Evolutionary conservation across 1,284 basidiomycete species (phyloP).

Genomic region (Violaceomyces palustris): DNA sequence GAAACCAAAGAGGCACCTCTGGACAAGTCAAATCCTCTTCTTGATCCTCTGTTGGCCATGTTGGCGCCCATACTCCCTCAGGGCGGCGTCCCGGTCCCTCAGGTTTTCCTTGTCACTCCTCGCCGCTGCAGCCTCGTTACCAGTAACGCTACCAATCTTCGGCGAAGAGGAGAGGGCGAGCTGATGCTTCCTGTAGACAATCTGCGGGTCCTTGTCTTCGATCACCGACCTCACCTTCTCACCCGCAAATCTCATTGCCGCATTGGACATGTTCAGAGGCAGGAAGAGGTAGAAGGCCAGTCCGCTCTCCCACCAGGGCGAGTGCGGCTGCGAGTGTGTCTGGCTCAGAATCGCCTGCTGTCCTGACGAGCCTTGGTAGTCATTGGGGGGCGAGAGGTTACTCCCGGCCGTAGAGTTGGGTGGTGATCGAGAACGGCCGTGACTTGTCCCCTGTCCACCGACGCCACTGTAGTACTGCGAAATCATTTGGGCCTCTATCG

Average conservation of each 20-base stretch:
- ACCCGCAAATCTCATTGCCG: slow-evolving; percentile 25
- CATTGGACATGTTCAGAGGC: slow-evolving; percentile 27
- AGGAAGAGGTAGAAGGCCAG: slow-evolving; percentile 33
- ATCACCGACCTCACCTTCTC: slow-evolving; percentile 22
- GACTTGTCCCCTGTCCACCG: no score
- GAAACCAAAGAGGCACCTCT: no score
- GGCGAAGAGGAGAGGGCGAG: slow-evolving; percentile 11
- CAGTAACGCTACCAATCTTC: slow-evolving; percentile 13
- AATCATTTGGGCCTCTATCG: not conserved
- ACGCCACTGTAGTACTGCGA: not conserved
- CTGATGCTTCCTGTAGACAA: slow-evolving; percentile 23
- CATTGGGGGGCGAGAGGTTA: no score
- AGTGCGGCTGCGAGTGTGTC: slow-evolving; percentile 8
- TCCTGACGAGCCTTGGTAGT: not conserved
- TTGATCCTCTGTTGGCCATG: no score
- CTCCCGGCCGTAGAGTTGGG: no score
- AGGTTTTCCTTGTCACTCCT: no score
- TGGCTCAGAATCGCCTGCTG: not conserved
- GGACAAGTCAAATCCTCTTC: no score
- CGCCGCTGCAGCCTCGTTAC: no score
- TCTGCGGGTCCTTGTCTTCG: slow-evolving; percentile 20
- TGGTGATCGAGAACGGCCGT: no score
- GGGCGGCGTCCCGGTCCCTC: no score
- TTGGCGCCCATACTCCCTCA: no score
- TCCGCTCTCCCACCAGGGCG: slow-evolving; percentile 29